phyloP scores from a whole-genome alignment of 805 yeast species.

The Cyberlindnera meyerae region DNA sequence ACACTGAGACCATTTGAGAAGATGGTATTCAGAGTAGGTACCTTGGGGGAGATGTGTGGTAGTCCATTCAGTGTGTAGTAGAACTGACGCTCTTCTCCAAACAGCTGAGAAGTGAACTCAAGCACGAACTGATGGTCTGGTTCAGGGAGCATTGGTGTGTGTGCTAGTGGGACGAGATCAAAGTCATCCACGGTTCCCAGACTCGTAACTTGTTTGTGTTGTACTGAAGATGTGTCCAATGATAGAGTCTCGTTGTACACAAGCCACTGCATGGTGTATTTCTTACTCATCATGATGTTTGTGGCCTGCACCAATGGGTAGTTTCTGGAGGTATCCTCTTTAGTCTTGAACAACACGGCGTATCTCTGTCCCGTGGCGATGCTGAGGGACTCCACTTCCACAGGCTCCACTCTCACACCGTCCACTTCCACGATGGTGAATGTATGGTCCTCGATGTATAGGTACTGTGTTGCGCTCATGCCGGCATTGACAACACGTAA shows the following conservation, averaged over 20 bases:
- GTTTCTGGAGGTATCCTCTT: conserved; percentile 36
- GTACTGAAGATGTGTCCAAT: conserved; percentile 40
- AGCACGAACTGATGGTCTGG: conserved; percentile 55
- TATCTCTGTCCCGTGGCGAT: conserved; percentile 76
- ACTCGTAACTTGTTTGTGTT: conserved; percentile 18
- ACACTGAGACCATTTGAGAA: too few species aligned
- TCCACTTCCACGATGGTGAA: conserved; percentile 55
- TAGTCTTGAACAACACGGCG: conserved; percentile 54
- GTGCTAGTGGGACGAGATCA: conserved; percentile 32
- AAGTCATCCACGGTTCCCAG: conserved; percentile 30
- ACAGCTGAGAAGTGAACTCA: conserved; percentile 51
- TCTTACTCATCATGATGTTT: conserved; percentile 65
- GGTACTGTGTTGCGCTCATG: conserved; percentile 51
- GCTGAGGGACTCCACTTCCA: conserved; percentile 41
- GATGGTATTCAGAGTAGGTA: conserved; percentile 65
- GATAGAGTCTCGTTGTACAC: conserved; percentile 39
- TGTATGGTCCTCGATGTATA: conserved; percentile 48
- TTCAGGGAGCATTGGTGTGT: conserved; percentile 37
- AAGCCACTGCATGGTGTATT: conserved; percentile 50
- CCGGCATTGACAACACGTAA: conserved; percentile 52
- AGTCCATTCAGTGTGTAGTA: conserved; percentile 68
- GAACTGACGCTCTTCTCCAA: conserved; percentile 55
- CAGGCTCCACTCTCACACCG: conserved; percentile 50
- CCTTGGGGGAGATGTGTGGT: conserved; percentile 60
- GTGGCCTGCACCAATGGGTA: conserved; percentile 48